phyloP scores from a whole-genome alignment of 192 early-diverging fungal genomes.

The Funneliformis mosseae region DNA sequence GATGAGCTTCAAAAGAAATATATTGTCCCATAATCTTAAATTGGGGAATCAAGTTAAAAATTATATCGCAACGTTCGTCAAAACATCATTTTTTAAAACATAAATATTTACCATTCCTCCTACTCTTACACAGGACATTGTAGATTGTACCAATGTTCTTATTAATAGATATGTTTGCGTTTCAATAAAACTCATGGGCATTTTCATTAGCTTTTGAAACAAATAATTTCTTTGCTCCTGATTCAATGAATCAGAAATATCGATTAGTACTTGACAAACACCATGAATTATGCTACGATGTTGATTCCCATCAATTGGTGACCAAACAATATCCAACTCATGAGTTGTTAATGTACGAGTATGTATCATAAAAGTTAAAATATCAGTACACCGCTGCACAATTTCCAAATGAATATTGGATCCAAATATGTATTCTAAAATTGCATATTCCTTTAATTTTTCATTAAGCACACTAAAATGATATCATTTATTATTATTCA shows the following conservation, averaged over 20 bases:
- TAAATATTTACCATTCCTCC: neutral
- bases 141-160: constrained; percentile 23
- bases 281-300: constrained; percentile 51
- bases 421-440: constrained; percentile 51
- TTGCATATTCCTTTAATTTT: constrained; percentile 41
- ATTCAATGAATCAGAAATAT: constrained; percentile 41
- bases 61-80: neutral
- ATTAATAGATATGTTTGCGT: constrained; percentile 34
- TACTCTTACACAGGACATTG: neutral
- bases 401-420: constrained; percentile 53
- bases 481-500: neutral
- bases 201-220: constrained; percentile 44
- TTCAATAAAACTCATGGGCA: constrained; percentile 42
- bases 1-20: constrained; percentile 44
- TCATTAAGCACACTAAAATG: constrained; percentile 37
- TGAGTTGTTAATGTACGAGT: constrained; percentile 39
- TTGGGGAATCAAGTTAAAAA: neutral
- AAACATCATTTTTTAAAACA: neutral
- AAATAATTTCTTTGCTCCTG: constrained; percentile 41
- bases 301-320: constrained; percentile 51
- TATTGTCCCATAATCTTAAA: constrained; percentile 36
- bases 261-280: constrained; percentile 49
- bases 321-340: constrained; percentile 50
- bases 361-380: constrained; percentile 48
- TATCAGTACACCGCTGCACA: constrained; percentile 49